phyloP scores from a whole-genome alignment of 208 protist species.

The Trypanosoma conorhini region DNA sequence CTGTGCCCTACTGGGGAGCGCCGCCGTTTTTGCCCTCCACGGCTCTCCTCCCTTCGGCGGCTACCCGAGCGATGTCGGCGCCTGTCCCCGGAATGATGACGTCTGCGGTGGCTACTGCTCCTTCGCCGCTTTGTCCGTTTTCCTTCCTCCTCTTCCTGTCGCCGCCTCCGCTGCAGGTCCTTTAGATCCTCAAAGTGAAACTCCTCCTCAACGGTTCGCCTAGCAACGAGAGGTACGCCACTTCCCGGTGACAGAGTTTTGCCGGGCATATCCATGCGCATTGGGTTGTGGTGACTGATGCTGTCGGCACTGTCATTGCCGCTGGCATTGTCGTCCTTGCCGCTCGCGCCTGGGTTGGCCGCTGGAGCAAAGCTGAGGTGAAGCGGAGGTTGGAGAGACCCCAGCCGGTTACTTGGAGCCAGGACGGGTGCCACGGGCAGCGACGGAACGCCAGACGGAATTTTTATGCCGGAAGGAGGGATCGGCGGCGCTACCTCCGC shows the following conservation, averaged over 20 bases:
- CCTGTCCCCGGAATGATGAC: conserved; percentile 16
- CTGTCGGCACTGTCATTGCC: background rate
- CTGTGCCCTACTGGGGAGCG: background rate
- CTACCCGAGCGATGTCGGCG: conserved; percentile 19
- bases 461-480: background rate
- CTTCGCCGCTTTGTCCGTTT: conserved; percentile 26
- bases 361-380: background rate
- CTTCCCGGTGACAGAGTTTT: conserved; percentile 3
- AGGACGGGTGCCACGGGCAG: background rate
- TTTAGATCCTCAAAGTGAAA: conserved; percentile 30
- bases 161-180: conserved; percentile 23
- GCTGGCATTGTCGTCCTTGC: background rate
- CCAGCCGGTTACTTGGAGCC: background rate
- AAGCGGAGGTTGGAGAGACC: background rate
- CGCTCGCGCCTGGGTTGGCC: background rate
- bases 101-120: conserved; percentile 21
- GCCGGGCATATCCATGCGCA: background rate
- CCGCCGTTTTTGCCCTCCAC: conserved; percentile 2
- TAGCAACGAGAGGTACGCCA: background rate
- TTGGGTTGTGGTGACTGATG: background rate
- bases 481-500: background rate
- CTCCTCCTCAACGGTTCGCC: conserved; percentile 9
- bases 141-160: conserved; percentile 27
- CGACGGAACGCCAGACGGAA: background rate
- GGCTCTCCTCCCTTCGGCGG: conserved; percentile 8